Base-by-base conservation (phyloP, 495 filamentous ascomycete genomes). In the Penicillium canescens region DNA sequence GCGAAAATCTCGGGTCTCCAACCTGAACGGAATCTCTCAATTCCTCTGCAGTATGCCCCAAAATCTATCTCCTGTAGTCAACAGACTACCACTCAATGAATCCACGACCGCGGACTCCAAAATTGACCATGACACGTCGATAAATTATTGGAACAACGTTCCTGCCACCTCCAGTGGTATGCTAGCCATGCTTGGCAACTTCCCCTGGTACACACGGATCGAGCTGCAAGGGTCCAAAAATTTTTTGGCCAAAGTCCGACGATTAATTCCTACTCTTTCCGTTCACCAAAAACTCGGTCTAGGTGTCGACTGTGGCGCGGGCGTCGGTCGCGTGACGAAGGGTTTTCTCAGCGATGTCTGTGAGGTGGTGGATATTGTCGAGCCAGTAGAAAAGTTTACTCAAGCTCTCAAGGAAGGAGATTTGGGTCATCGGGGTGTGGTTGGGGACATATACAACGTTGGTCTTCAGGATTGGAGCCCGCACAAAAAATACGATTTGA, bases 391-490 rank as follows among this genome's bases (percentile, higher is more conserved):
- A 56, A 75, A 79, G 52, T 81, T 78, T 46, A 62, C 68, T 60
- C 62, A 48, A 42, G 67, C 66, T 46, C 57, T 67, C 3, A 46
- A 45, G 1, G 50, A 58, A 2, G 52, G 58, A 7, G 39, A 42
- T 20, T 37, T 71, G 50, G 59, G 53, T 13, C 43, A 54, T 18
- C 33, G 37, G n/a, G 63, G 66, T 13, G 55, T 40, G 20, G 49
- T 91, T 16, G 82, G 84, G 0, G 69, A 78, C 35, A 74, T 94
- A 42, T 86, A 81, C 61, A 88, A 87, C 50, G 61, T 84, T 8
- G 87, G 90, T 3, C 71, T 95, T 3, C 85, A 94, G 69, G 71
- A 80, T 26, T 95, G 89, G 90, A 52, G 52, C 39, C 87, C 86
- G 0, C 65, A 73, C 2, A 74, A 69, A 12, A 66, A 61, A 20